phyloP scores from a whole-genome alignment of 768 basidiomycete species.

The Boletus reticuloceps region DNA sequence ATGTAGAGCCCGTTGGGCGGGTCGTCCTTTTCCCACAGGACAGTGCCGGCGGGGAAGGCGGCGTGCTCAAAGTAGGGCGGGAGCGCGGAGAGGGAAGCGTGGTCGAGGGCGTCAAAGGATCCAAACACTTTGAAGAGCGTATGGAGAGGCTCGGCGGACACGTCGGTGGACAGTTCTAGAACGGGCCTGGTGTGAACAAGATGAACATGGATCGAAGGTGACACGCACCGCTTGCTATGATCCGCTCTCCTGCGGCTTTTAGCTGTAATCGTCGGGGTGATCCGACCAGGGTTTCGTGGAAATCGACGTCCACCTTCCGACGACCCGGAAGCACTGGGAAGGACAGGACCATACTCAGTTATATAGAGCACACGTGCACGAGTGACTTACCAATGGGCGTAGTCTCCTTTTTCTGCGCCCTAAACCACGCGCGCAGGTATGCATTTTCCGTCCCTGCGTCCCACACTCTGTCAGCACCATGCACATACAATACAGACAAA shows the following conservation, averaged over 20 bases:
- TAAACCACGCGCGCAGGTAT: slow-evolving; percentile 80
- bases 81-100: slow-evolving; percentile 59
- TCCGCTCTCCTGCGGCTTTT: slow-evolving; percentile 67
- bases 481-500: neutral
- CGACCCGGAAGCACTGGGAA: slow-evolving; percentile 55
- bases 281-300: slow-evolving; percentile 40
- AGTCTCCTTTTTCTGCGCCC: slow-evolving; percentile 58
- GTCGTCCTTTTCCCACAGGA: slow-evolving; percentile 80
- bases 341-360: neutral
- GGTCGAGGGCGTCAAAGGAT: slow-evolving; percentile 59
- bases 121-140: slow-evolving; percentile 80
- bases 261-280: slow-evolving; percentile 71
- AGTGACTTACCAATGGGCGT: slow-evolving; percentile 41
- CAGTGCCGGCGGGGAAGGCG: slow-evolving; percentile 50
- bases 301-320: slow-evolving; percentile 48
- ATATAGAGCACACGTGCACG: neutral
- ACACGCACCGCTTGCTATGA: slow-evolving; percentile 56
- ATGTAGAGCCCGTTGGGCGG: slow-evolving; percentile 81
- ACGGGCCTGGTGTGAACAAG: neutral
- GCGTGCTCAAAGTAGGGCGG: slow-evolving; percentile 69
- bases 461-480: slow-evolving; percentile 1
- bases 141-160: slow-evolving; percentile 59
- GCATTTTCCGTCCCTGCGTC: slow-evolving; percentile 95
- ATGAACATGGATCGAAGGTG: neutral
- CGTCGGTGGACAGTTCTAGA: slow-evolving; percentile 31